A percentile compares a stretch with the other conserved stretches of the same genome.
phyloP scores from a whole-genome alignment of 2,329 filamentous ascomycete genomes.

The Ambrosiella cleistominuta region DNA sequence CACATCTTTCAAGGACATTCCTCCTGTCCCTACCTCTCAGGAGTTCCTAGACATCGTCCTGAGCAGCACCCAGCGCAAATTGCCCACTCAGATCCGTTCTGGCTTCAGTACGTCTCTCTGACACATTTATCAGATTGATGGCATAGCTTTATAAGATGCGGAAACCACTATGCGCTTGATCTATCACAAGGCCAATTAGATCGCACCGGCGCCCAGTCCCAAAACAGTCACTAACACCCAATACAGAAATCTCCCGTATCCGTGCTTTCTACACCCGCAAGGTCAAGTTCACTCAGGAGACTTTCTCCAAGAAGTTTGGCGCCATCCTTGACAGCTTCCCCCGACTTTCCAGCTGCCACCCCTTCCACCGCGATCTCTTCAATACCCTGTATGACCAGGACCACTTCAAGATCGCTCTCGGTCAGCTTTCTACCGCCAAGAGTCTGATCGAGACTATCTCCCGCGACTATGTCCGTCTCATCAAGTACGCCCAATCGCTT shows the following conservation, averaged over 20 bases:
- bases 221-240: not conserved
- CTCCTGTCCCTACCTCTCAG: conserved; percentile 75
- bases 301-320: conserved; percentile 83
- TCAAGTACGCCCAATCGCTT: conserved; percentile 80
- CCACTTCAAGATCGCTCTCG: conserved; percentile 91
- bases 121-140: not conserved
- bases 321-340: conserved; percentile 88
- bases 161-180: too few species aligned
- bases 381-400: conserved; percentile 98
- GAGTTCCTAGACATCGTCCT: conserved; percentile 97
- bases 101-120: conserved; percentile 56
- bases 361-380: conserved; percentile 67
- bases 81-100: conserved; percentile 87
- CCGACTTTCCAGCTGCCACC: conserved; percentile 81
- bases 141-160: not conserved
- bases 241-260: conserved; percentile 13
- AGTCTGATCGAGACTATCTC: conserved; percentile 91
- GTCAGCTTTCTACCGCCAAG: conserved; percentile 89
- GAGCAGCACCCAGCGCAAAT: conserved; percentile 74
- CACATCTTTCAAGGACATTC: conserved; percentile 59
- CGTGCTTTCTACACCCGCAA: conserved; percentile 83
- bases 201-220: too few species aligned
- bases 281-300: conserved; percentile 96
- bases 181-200: too few species aligned
- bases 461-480: conserved; percentile 84